phyloP scores from a whole-genome alignment of 345 rosid genomes.

The Kernera saxatilis region DNA sequence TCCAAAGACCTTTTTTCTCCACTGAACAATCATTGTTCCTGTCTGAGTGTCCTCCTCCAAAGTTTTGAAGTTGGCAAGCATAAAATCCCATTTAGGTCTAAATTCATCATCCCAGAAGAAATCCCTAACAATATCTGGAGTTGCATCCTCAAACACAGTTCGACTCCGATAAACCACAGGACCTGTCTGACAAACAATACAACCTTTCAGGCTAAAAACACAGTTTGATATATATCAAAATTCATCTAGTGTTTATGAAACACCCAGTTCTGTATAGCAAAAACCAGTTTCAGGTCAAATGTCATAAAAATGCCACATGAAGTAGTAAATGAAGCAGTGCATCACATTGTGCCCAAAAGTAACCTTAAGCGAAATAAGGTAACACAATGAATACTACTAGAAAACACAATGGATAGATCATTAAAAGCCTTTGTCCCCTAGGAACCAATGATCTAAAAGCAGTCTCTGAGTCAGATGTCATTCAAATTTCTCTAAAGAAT shows the following conservation, averaged over 20 bases:
- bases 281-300: neutral
- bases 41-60: slow-evolving; percentile 71
- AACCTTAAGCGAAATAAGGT: neutral
- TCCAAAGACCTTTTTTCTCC: slow-evolving; percentile 77
- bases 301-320: neutral
- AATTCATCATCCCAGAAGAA: slow-evolving; percentile 99
- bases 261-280: neutral
- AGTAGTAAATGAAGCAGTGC: neutral
- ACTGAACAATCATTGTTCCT: slow-evolving; percentile 76
- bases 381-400: neutral
- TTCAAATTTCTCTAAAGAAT: neutral
- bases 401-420: neutral
- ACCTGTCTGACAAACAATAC: slow-evolving; percentile 57
- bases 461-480: neutral
- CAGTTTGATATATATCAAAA: neutral
- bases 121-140: slow-evolving; percentile 88
- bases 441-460: neutral
- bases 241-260: neutral
- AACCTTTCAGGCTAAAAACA: slow-evolving; percentile 22
- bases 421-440: neutral
- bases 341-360: neutral
- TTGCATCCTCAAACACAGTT: slow-evolving; percentile 91
- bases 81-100: slow-evolving; percentile 94
- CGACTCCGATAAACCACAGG: slow-evolving; percentile 70
- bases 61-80: slow-evolving; percentile 71